phyloP scores from a whole-genome alignment of 2,329 filamentous ascomycete genomes.

The Cryphonectria naterciae region DNA sequence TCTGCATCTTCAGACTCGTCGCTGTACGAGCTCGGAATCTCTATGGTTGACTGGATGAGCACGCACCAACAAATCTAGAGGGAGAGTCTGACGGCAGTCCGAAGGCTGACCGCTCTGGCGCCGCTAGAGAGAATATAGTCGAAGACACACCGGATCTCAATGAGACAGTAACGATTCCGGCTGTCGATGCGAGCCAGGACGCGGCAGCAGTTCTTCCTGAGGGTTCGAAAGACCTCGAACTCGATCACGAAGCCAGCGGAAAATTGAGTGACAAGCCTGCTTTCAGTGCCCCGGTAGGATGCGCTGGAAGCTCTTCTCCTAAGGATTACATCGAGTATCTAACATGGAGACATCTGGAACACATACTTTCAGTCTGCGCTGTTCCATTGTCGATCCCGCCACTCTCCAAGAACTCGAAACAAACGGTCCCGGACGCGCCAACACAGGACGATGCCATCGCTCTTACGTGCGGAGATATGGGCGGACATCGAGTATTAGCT shows the following conservation, averaged over 20 bases:
- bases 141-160: background rate
- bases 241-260: background rate
- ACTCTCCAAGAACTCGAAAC: background rate
- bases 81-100: background rate
- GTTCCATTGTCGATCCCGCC: conserved; percentile 1
- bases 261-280: background rate
- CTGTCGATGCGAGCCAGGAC: background rate
- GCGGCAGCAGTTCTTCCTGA: background rate
- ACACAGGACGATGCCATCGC: background rate
- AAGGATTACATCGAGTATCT: conserved; percentile 14
- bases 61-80: background rate
- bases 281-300: background rate
- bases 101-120: background rate
- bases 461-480: conserved; percentile 29
- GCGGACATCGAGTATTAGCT: conserved; percentile 22
- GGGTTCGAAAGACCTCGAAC: too few relatives aligned
- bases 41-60: background rate
- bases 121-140: background rate
- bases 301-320: background rate
- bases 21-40: background rate
- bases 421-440: background rate
- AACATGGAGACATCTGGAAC: conserved; percentile 19
- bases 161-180: background rate
- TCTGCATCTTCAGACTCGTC: background rate
- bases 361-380: conserved; percentile 20